A percentile compares a stretch with the other conserved stretches of the same genome.
These are phyloP conservation scores for Boletus subcaerulescens DNA, from an alignment of 768 basidiomycete species.

Conservation along the genomic window DNA sequence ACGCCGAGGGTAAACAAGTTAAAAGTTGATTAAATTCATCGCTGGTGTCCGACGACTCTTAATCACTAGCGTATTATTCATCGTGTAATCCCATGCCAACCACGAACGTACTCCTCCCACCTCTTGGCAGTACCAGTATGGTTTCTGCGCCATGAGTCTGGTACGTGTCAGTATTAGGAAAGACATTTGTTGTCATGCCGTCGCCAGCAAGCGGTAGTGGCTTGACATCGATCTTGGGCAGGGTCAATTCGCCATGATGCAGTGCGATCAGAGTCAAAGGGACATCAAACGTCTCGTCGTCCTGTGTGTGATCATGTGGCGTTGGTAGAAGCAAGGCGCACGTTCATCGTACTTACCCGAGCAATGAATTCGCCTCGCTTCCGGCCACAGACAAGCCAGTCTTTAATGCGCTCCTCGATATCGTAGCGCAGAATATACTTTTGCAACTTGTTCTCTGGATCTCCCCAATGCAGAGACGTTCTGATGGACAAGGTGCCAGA, in stretches of 20 bases:
- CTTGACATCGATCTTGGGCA: constrained; percentile 71
- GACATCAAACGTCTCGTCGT: constrained; percentile 54
- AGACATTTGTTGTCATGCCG: constrained; percentile 53
- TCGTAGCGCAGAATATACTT: constrained; percentile 71
- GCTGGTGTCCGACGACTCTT: background rate
- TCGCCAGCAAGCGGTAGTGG: constrained; percentile 54
- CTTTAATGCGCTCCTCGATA: constrained; percentile 72
- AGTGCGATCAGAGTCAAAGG: constrained; percentile 82
- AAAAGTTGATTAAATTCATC: background rate
- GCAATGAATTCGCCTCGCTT: constrained; percentile 84
- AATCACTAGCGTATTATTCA: constrained; percentile 8
- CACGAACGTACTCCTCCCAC: constrained; percentile 78
- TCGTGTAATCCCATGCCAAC: constrained; percentile 59
- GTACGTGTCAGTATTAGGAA: constrained; percentile 74
- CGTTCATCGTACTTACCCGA: constrained; percentile 44
- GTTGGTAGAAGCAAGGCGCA: background rate
- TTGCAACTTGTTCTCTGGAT: constrained; percentile 38
- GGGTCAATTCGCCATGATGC: constrained; percentile 72
- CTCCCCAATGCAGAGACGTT: constrained; percentile 79
- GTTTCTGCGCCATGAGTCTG: constrained; percentile 83
- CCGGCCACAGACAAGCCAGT: constrained; percentile 88
- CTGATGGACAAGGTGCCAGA: constrained; percentile 60
- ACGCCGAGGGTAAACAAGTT: constrained; percentile 36
- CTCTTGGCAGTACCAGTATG: constrained; percentile 78
- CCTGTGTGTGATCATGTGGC: constrained; percentile 38